Evolutionary conservation across 495 filamentous ascomycete genomes (phyloP).

Genomic region (Saxophila tyrrhenica): DNA sequence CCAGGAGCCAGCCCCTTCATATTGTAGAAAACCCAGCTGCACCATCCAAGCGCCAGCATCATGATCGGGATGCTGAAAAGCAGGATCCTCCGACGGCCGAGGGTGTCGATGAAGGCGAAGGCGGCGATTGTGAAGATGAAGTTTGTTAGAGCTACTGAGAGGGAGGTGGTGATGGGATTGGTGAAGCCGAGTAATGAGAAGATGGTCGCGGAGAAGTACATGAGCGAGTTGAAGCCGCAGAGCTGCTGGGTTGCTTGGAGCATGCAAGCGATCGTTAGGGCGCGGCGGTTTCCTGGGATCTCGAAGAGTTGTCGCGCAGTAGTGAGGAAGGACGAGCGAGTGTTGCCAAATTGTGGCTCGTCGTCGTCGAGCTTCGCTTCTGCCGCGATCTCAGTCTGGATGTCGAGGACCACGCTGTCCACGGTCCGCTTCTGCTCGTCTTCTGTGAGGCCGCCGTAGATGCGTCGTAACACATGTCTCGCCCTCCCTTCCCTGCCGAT

Average conservation of each 20-base stretch:
- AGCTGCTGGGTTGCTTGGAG: conserved; percentile 83
- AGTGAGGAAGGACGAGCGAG: neutral
- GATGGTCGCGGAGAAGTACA: conserved; percentile 93
- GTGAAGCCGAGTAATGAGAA: conserved; percentile 71
- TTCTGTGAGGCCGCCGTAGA: conserved; percentile 40
- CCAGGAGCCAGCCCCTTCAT: conserved; percentile 30
- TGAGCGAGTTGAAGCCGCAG: conserved; percentile 84
- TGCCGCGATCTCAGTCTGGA: conserved; percentile 1
- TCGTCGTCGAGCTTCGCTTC: neutral
- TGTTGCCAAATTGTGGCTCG: neutral
- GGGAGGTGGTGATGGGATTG: conserved; percentile 67
- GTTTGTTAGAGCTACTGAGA: conserved; percentile 75
- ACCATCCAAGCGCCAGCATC: conserved; percentile 56
- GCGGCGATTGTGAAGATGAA: conserved; percentile 69
- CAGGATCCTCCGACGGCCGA: conserved; percentile 71
- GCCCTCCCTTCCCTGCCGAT: conserved; percentile 49
- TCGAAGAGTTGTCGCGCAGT: neutral
- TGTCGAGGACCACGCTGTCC: neutral
- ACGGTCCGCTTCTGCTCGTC: neutral
- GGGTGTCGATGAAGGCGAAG: conserved; percentile 64
- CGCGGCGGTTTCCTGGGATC: conserved; percentile 48
- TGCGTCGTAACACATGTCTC: conserved; percentile 47
- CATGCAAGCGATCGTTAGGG: conserved; percentile 71
- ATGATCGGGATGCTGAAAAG: conserved; percentile 80
- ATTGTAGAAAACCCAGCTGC: conserved; percentile 52